phyloP scores from a whole-genome alignment of 345 rosid genomes.

The Syzygium aqueum region DNA sequence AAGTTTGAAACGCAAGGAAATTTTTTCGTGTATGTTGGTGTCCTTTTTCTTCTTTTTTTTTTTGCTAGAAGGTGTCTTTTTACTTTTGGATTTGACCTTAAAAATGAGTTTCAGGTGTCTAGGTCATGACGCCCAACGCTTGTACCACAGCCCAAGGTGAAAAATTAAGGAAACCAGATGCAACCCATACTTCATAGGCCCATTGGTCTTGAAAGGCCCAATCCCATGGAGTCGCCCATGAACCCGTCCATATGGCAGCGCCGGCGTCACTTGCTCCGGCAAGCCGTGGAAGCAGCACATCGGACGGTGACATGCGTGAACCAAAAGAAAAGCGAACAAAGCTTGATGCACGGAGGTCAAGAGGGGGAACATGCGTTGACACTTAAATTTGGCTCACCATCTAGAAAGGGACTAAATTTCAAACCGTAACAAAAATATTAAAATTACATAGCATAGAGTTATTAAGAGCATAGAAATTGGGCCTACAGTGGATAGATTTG shows the following conservation, averaged over 20 bases:
- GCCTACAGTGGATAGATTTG: too few relatives aligned
- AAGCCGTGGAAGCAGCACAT: neutral
- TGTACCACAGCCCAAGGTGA: neutral
- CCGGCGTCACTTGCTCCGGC: neutral
- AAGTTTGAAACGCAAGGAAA: neutral
- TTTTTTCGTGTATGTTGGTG: neutral
- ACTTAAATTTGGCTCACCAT: too few relatives aligned
- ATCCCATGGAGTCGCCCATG: neutral
- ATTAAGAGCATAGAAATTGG: too few relatives aligned
- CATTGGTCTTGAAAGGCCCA: neutral
- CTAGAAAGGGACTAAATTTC: too few relatives aligned
- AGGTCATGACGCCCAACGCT: neutral
- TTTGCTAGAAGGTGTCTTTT: too few relatives aligned
- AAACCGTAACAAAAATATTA: too few relatives aligned
- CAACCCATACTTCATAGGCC: neutral
- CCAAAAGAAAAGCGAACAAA: neutral
- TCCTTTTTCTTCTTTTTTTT: too few relatives aligned
- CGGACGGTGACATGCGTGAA: neutral
- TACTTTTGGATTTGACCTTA: neutral
- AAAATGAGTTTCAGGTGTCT: neutral
- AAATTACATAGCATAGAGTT: too few relatives aligned
- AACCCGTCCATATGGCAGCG: neutral
- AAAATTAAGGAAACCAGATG: neutral
- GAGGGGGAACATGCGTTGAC: too few relatives aligned
- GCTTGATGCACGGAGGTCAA: neutral